Base-by-base conservation (phyloP, 805 yeast species). In the Lipomyces lipofer region DNA sequence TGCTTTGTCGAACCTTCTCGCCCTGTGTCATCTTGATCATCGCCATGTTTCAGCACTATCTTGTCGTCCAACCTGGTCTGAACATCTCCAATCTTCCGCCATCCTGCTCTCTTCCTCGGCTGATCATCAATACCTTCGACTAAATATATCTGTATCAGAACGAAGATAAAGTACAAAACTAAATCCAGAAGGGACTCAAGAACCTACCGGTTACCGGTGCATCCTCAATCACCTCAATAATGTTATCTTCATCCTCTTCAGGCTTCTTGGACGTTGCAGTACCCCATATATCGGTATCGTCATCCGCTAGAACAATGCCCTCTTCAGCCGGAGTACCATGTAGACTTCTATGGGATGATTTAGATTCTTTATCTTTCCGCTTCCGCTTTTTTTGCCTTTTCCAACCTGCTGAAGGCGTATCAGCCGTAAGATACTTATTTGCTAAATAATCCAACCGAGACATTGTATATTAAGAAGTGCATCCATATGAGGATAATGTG, bases 371-470 rank as follows among this genome's bases (percentile, higher is more conserved):
- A 43, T 58, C 52, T 50, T 66, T 66, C 53, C 67, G 64, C 57
- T 44, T 55, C 46, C 49, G 54, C 58, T 55, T 63, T 57, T 51
- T 59, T 39, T 48, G 57, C 54, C 42, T 67, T 39, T 64, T 60
- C 29, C 63, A 47, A 13, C 60, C 43, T 8, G 54, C 36, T 7
- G n/a, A 15, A 17, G 48, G 22, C 4, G 47, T 61, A 19, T 68
- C 70, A 9, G 66, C 59, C 4, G 67, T 54, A 19, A 77, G 69
- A 52, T 80, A 80, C 33, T 74, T 74, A 58, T 75, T 72, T 6
- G 75, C 69, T 38, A 80, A 66, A 56, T 79, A 79, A 47, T 74
- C 78, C 40, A 78, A 72, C 29, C 79, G 63, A 1, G 80, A 75
- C 80, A 76, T 76, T 21, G 15, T 22, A 9, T 13, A n/a, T n/a